Percentiles rank a stretch among this genome's conserved stretches.
Conservation (phyloP, 768 basidiomycete genomes). For the Trametes villosa region DNA sequence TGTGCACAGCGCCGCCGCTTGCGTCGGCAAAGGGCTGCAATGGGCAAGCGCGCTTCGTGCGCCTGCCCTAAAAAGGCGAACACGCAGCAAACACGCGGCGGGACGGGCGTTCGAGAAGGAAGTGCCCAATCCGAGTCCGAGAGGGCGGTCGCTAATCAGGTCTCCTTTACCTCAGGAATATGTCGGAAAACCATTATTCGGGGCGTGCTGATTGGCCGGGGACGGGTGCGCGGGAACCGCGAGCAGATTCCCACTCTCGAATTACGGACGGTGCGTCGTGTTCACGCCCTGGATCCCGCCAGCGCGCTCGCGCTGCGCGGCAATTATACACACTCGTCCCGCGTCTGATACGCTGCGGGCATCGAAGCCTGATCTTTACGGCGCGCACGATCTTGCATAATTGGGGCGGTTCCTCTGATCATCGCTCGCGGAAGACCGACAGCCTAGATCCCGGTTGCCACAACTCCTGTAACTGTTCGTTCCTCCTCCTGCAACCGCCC, state of each 20-base stretch:
- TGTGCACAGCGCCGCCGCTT: constrained; percentile 17
- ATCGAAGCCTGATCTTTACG: constrained; percentile 20
- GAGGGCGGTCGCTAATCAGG: constrained; percentile 35
- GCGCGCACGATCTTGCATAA: constrained; percentile 24
- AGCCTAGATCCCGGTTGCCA: constrained; percentile 23
- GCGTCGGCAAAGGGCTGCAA: constrained; percentile 20
- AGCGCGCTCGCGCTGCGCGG: constrained; percentile 11
- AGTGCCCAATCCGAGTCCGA: constrained; percentile 18
- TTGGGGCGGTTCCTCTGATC: constrained; percentile 26
- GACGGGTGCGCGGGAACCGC: constrained; percentile 11
- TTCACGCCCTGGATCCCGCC: background rate
- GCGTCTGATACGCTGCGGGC: constrained; percentile 25
- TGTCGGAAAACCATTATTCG: constrained; percentile 23
- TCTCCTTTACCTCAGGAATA: constrained; percentile 33
- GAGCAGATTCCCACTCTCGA: constrained; percentile 17
- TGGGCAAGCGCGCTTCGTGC: constrained; percentile 26
- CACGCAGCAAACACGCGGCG: constrained; percentile 42
- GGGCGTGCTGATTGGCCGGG: constrained; percentile 24
- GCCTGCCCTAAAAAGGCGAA: constrained; percentile 37
- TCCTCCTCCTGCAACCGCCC: background rate
- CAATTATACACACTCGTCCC: constrained; percentile 19
- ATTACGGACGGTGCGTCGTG: constrained; percentile 7
- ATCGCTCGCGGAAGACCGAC: constrained; percentile 22
- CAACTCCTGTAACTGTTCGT: background rate
- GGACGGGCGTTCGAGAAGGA: constrained; percentile 32